Base-by-base conservation (phyloP, 305 asterid species). In the Solanum aculeatissimum region DNA sequence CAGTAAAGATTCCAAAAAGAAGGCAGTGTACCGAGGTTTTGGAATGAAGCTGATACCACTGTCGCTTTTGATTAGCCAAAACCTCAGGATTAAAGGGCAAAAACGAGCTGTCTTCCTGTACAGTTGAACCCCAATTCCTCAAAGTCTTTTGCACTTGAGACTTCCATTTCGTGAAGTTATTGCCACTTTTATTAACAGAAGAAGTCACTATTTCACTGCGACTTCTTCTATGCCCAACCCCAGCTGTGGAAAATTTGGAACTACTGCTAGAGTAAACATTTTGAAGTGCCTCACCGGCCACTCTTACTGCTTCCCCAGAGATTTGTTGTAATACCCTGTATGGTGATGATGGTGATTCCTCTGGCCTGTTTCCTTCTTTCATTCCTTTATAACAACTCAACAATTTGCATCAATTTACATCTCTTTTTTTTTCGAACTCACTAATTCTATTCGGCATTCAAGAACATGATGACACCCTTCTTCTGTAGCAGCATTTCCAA, bases 1-100 rank as follows among this genome's bases (percentile, higher is more conserved):
- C 66, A 77, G 27, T 53, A 4, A 11, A 38, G 72, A 80, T 38
- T 23, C 42, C 11, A 62, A 38, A 57, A 55, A 16, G n/a, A 40
- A 40, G 79, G 86, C 57, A 68, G 85, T 93, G 84, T 94, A 96
- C 99, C 98, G 65, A 51, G 84, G 94, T 72, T 87, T 91, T 93
- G 19, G 99, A 93, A 85, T 94, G 92, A 84, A 92, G 87, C 89
- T 93, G 94, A 92, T 92, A 93, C 99, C 99, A 96, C 87, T 93
- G 98, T 68, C 99, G 88, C 90, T 96, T 96, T 91, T 93, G 99
- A 85, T 95, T 91, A 71, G 98, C 97, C 85, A 95, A 91, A 91
- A 94, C 92, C 94, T 96, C 99, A 9, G 99, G 98, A 91, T 96
- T 93, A 62, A 96, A 93, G 70, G 93, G 84, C 35, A 92, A 86